phyloP scores from a whole-genome alignment of 208 protist species.

The Porcisia deanei region DNA sequence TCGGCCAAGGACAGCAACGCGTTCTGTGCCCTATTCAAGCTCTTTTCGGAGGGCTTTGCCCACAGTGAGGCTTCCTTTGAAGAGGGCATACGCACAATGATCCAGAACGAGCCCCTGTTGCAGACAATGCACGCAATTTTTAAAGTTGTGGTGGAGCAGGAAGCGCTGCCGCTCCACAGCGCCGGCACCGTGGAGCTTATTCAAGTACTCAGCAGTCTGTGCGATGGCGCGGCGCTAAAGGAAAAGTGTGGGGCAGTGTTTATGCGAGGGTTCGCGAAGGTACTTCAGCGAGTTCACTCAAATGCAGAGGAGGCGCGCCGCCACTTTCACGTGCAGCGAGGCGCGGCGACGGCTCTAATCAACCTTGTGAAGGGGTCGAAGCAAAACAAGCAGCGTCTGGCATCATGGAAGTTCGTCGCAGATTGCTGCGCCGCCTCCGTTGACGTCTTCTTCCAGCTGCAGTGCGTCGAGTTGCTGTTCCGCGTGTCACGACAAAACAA shows the following conservation, averaged over 20 bases:
- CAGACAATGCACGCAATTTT: constrained; percentile 78
- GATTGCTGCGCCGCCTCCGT: constrained; percentile 66
- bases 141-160: constrained; percentile 53
- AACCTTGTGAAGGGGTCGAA: constrained; percentile 91
- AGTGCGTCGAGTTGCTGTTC: constrained; percentile 91
- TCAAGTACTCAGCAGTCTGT: constrained; percentile 80
- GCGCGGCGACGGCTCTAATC: constrained; percentile 81
- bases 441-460: constrained; percentile 92
- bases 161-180: constrained; percentile 65
- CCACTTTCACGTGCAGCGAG: constrained; percentile 74
- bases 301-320: constrained; percentile 45
- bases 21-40: constrained; percentile 78
- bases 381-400: constrained; percentile 80
- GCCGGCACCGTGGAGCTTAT: constrained; percentile 75
- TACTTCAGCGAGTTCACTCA: constrained; percentile 65
- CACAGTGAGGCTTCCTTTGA: constrained; percentile 72
- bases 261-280: constrained; percentile 60
- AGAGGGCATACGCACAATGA: constrained; percentile 73
- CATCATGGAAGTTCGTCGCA: constrained; percentile 78
- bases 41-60: constrained; percentile 82
- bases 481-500: constrained; percentile 80
- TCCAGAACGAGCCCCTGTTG: constrained; percentile 54
- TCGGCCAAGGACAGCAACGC: constrained; percentile 64
- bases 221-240: constrained; percentile 80
- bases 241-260: constrained; percentile 76